Evolutionary conservation across 441 rosid species (phyloP), one percentile per base, ranked within the genome.

Genomic region (Macaranga tanarius): DNA sequence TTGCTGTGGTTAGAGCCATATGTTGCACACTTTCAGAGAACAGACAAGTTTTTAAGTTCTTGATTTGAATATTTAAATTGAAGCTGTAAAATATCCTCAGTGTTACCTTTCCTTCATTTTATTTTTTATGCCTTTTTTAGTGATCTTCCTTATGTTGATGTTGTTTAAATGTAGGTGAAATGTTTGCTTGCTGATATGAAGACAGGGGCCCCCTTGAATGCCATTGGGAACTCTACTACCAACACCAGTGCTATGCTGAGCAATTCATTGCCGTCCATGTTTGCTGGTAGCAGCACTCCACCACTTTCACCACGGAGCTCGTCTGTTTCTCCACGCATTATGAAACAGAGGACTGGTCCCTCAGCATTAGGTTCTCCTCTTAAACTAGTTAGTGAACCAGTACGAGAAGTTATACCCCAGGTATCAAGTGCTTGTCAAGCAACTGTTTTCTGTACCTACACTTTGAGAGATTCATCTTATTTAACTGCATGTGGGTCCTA

Each of bases 251-350:
- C 83, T 76, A 74, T 80, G 51, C 23, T 81, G 9, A 78, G 68
- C 79, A 88, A 79, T 84, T 45, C 92, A 20, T 72, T 93, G 65
- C 98, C 99, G 13, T 93, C 98, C 67, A 84, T 95, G 89, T 93
- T 93, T 88, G 90, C 91, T 77, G 87, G 90, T 76, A 96, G 95
- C 69, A 89, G 91, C 84, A 87, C 91, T 19, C 99, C 99, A 69
- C 99, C 98, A 1, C 97, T 95, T 74, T 95, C 98, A 23, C 98
- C 99, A 5, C 87, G 96, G 70, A 93, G 94, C 74, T 75, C 85
- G 5, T 84, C 95, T 72, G 96, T 91, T 73, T 95, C 98, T 45
- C 99, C 99, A 26, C 97, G 97, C 68, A 65, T 79, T 31, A 81
- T 73, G 22, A 95, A 87, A 75, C 97, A 82, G 73, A 86, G 94